phyloP scores from a whole-genome alignment of 768 basidiomycete genomes.

The Agrocybe chaxingu region DNA sequence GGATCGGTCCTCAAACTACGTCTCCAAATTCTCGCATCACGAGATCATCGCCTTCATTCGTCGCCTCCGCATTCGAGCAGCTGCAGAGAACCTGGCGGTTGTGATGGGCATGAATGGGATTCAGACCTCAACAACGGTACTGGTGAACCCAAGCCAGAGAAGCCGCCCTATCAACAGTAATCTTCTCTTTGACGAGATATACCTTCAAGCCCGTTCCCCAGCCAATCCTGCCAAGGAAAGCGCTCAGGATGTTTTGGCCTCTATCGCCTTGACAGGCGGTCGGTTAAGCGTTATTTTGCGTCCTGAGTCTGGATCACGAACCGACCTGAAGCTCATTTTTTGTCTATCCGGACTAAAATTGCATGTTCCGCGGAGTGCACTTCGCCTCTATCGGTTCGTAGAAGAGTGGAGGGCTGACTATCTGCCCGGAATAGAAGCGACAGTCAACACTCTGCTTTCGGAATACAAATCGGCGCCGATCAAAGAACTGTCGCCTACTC shows the following conservation, averaged over 20 bases:
- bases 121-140: slow-evolving; percentile 34
- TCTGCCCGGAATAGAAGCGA: slow-evolving; percentile 69
- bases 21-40: slow-evolving; percentile 18
- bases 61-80: slow-evolving; percentile 53
- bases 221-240: slow-evolving; percentile 32
- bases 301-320: slow-evolving; percentile 38
- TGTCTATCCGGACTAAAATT: slow-evolving; percentile 44
- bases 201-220: slow-evolving; percentile 58
- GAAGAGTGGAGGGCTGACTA: slow-evolving; percentile 84
- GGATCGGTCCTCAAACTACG: slow-evolving; percentile 9
- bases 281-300: slow-evolving; percentile 44
- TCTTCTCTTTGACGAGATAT: slow-evolving; percentile 46
- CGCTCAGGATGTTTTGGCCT: slow-evolving; percentile 60
- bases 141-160: slow-evolving; percentile 21
- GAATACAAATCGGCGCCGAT: slow-evolving; percentile 50
- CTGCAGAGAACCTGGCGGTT: slow-evolving; percentile 66
- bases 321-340: slow-evolving; percentile 40
- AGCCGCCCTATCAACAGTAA: slow-evolving; percentile 46
- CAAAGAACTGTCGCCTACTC: slow-evolving; percentile 29
- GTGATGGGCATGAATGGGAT: slow-evolving; percentile 49
- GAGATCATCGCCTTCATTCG: slow-evolving; percentile 42
- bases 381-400: slow-evolving; percentile 72
- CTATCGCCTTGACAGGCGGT: slow-evolving; percentile 45
- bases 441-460: slow-evolving; percentile 59
- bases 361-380: slow-evolving; percentile 75